These are phyloP conservation scores for Hanseniaspora occidentalis DNA, from an alignment of 805 yeast genomes.

Conservation along the genomic window DNA sequence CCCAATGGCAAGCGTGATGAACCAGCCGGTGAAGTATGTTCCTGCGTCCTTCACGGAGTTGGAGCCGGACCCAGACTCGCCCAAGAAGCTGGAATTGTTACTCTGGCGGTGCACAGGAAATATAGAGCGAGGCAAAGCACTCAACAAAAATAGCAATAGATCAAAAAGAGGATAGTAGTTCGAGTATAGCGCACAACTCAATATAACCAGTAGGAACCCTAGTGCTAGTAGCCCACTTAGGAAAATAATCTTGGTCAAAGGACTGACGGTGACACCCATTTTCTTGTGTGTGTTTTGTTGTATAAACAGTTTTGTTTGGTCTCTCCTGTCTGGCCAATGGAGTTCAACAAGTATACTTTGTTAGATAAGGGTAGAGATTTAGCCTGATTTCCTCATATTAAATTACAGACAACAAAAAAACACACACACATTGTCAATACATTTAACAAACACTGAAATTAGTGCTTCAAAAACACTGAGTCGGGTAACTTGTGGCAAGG, in stretches of 20 bases:
- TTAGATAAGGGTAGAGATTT: not conserved
- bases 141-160: constrained; percentile 49
- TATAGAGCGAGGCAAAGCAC: constrained; percentile 60
- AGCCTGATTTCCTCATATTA: no score
- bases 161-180: constrained; percentile 87
- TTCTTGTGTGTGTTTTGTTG: not conserved
- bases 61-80: constrained; percentile 5
- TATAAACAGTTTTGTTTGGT: not conserved
- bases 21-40: constrained; percentile 62
- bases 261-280: not conserved
- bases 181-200: constrained; percentile 78
- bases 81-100: constrained; percentile 45
- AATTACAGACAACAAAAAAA: not conserved
- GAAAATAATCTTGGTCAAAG: not conserved
- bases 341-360: not conserved
- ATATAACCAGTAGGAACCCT: constrained; percentile 78
- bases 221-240: constrained; percentile 39
- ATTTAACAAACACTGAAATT: no score
- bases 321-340: not conserved
- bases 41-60: constrained; percentile 59
- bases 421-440: no score
- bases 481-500: no score
- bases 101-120: constrained; percentile 40
- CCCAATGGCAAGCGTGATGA: constrained; percentile 62
- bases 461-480: no score